Conservation (phyloP, 441 rosid genomes). For the Euphorbia schlechtendalii region DNA sequence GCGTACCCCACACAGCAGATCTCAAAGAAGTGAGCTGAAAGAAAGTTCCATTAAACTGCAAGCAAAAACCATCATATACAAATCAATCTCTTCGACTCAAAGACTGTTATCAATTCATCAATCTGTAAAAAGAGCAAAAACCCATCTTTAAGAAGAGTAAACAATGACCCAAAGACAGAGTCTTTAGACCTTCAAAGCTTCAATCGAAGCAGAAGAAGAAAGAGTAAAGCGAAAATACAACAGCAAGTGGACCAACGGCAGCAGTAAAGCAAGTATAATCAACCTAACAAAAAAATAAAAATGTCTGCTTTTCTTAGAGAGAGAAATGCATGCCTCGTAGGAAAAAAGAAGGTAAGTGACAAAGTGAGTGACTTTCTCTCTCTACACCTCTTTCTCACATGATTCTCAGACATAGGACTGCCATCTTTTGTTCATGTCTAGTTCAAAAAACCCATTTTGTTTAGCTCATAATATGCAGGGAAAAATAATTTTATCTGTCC, state of each 20-base stretch:
- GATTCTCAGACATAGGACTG: slow-evolving; percentile 33
- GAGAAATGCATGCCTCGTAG: slow-evolving; percentile 23
- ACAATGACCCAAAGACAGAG: slow-evolving; percentile 21
- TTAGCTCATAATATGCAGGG: slow-evolving; percentile 33
- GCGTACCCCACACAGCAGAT: slow-evolving; percentile 53
- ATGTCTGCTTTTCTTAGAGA: slow-evolving; percentile 16
- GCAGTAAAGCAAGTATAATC: slow-evolving; percentile 30
- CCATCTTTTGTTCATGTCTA: slow-evolving; percentile 35
- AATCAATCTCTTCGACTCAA: slow-evolving; percentile 32
- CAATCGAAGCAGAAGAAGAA: slow-evolving; percentile 23
- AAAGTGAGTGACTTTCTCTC: slow-evolving; percentile 13
- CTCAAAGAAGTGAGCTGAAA: slow-evolving; percentile 43
- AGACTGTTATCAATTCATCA: slow-evolving; percentile 23
- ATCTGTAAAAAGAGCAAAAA: slow-evolving; percentile 9
- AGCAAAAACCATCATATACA: slow-evolving; percentile 31
- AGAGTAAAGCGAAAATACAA: slow-evolving; percentile 24
- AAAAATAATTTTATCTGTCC: too few species aligned
- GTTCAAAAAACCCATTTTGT: slow-evolving; percentile 24
- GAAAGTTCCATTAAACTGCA: slow-evolving; percentile 30
- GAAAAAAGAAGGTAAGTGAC: background rate
- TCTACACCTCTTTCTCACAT: slow-evolving; percentile 19
- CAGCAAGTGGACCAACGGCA: slow-evolving; percentile 27
- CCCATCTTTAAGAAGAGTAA: slow-evolving; percentile 27
- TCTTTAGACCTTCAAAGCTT: slow-evolving; percentile 22
- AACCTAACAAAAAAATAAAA: slow-evolving; percentile 22